Evolutionary conservation across 2,329 filamentous ascomycete species (phyloP).

Genomic region (Aspergillus sojae): DNA sequence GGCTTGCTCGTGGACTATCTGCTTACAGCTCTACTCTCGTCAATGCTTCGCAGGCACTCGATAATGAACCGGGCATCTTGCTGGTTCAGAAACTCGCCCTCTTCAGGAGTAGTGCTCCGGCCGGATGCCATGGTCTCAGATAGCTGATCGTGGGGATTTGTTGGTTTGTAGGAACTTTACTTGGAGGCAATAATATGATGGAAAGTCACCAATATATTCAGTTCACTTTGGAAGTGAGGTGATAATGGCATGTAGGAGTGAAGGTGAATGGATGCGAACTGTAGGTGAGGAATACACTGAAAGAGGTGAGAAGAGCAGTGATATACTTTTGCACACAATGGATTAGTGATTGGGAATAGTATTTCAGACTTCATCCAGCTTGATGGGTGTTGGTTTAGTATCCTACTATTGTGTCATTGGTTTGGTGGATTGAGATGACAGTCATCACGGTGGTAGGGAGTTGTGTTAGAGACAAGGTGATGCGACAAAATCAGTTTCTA

Average conservation of each 20-base stretch:
- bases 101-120: background rate
- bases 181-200: background rate
- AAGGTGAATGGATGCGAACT: background rate
- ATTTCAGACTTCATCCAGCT: background rate
- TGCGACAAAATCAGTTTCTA: background rate
- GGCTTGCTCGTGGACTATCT: background rate
- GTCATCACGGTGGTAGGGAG: background rate
- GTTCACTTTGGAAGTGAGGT: background rate
- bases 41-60: constrained; percentile 29
- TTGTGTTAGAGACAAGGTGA: background rate
- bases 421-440: background rate
- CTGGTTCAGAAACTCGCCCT: constrained; percentile 3
- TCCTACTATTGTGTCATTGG: background rate
- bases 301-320: background rate
- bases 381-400: background rate
- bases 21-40: constrained; percentile 19
- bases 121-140: constrained; percentile 8
- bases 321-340: background rate
- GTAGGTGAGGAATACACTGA: background rate
- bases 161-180: background rate
- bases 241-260: background rate
- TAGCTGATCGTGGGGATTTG: background rate
- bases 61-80: constrained; percentile 28
- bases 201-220: background rate
- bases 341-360: background rate